Conservation (phyloP, 805 yeast genomes). For the Nakazawaea ernobii region DNA sequence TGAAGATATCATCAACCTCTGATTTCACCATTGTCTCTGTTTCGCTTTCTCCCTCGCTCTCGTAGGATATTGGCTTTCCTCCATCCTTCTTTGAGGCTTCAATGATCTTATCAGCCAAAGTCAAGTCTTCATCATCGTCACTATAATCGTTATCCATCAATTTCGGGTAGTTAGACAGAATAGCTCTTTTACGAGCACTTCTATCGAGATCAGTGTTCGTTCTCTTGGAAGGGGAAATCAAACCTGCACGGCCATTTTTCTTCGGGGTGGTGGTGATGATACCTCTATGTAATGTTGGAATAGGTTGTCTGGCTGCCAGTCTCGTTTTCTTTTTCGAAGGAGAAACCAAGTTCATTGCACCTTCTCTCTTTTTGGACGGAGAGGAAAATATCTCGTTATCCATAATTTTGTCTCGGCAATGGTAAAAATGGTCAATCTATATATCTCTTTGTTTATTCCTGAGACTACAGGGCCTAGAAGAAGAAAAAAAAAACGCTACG, state of each 20-base stretch:
- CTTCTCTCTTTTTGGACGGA: constrained; percentile 22
- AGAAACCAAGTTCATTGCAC: constrained; percentile 16
- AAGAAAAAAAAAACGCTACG: too few relatives aligned
- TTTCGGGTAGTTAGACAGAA: constrained; percentile 23
- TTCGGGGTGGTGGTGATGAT: constrained; percentile 19
- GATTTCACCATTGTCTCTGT: constrained; percentile 28
- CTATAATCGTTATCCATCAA: constrained; percentile 29
- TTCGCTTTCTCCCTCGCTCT: constrained; percentile 12
- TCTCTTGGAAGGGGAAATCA: constrained; percentile 38
- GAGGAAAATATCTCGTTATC: constrained; percentile 19
- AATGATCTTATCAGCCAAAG: constrained; percentile 42
- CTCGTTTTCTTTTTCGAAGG: constrained; percentile 16
- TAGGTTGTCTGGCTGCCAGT: constrained; percentile 1
- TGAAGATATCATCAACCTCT: constrained; percentile 15
- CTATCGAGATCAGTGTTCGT: constrained; percentile 31
- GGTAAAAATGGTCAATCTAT: too few relatives aligned
- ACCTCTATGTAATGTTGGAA: constrained; percentile 17
- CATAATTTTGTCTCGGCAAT: neutral
- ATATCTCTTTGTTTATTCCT: too few relatives aligned
- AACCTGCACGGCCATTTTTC: constrained; percentile 37
- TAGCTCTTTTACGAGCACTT: constrained; percentile 46
- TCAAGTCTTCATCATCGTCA: constrained; percentile 33
- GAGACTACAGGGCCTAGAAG: too few relatives aligned
- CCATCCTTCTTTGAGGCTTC: constrained; percentile 28
- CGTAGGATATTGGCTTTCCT: constrained; percentile 3